Conservation (phyloP, 78 protist genomes). For the Polysphondylium violaceum region DNA sequence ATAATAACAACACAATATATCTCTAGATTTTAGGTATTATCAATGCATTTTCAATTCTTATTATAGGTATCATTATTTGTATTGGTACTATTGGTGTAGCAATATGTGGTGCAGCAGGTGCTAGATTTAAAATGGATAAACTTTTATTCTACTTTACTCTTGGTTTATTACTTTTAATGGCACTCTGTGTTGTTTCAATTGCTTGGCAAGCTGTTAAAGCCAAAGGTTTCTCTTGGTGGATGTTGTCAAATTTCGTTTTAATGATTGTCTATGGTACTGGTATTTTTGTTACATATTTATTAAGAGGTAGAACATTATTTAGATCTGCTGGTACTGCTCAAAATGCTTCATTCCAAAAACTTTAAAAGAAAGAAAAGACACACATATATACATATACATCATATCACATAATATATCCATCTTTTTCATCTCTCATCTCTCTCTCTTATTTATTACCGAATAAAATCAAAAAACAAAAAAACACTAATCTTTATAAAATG, state of each 20-base stretch:
- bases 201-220: neutral
- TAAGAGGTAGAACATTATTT: constrained; percentile 71
- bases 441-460: no score
- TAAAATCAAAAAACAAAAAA: neutral
- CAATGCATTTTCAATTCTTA: constrained; percentile 7
- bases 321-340: constrained; percentile 19
- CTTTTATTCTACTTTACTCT: constrained; percentile 34
- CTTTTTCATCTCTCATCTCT: no score
- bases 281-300: constrained; percentile 24
- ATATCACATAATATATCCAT: no score
- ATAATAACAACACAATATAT: neutral
- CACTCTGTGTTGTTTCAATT: constrained; percentile 34
- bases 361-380: constrained; percentile 6
- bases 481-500: neutral
- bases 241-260: constrained; percentile 24
- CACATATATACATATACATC: neutral
- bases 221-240: constrained; percentile 45
- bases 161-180: constrained; percentile 14
- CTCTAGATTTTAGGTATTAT: constrained; percentile 25
- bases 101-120: constrained; percentile 50
- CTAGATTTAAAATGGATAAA: constrained; percentile 20
- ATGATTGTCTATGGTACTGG: constrained; percentile 36
- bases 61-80: constrained; percentile 56
- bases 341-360: constrained; percentile 51
- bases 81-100: constrained; percentile 19